These are phyloP conservation scores for Starmerella powellii DNA, from an alignment of 805 yeast species.

Conservation along the genomic window DNA sequence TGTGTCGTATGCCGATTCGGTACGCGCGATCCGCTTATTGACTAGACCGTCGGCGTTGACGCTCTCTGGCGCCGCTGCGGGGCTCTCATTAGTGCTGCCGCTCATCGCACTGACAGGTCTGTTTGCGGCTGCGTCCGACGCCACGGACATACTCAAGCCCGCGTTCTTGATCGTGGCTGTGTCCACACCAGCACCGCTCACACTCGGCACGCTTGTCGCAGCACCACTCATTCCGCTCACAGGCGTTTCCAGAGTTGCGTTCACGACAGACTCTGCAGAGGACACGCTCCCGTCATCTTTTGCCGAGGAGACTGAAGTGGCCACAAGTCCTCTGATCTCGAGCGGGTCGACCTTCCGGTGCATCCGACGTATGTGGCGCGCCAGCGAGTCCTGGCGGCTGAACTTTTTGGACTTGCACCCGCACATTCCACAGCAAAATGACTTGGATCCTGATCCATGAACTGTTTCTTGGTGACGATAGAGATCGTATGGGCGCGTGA, in stretches of 20 bases:
- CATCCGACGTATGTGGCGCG: conserved; percentile 16
- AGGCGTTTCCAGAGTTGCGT: not conserved
- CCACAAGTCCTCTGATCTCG: not conserved
- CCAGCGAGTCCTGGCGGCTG: conserved; percentile 17
- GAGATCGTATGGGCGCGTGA: conserved; percentile 86
- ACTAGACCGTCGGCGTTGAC: too few species aligned
- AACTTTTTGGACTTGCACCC: conserved; percentile 41
- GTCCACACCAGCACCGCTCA: too few species aligned
- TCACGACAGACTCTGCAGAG: not conserved
- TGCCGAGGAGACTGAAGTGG: not conserved
- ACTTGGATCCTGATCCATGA: conserved; percentile 72
- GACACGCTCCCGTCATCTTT: not conserved
- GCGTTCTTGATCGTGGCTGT: too few species aligned
- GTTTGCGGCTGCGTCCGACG: too few species aligned
- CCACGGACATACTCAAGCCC: too few species aligned
- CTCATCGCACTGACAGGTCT: too few species aligned
- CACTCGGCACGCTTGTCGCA: too few species aligned
- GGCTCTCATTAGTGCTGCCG: too few species aligned
- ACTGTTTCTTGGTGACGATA: conserved; percentile 92
- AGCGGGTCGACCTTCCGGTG: conserved; percentile 2
- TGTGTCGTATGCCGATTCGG: not conserved
- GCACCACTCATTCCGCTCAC: too few species aligned
- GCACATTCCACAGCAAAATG: conserved; percentile 77
- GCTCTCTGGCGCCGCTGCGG: too few species aligned
- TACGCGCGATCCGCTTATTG: too few species aligned